Conservation (phyloP, 2,329 filamentous ascomycete species). For the Nannizzia gypsea region DNA sequence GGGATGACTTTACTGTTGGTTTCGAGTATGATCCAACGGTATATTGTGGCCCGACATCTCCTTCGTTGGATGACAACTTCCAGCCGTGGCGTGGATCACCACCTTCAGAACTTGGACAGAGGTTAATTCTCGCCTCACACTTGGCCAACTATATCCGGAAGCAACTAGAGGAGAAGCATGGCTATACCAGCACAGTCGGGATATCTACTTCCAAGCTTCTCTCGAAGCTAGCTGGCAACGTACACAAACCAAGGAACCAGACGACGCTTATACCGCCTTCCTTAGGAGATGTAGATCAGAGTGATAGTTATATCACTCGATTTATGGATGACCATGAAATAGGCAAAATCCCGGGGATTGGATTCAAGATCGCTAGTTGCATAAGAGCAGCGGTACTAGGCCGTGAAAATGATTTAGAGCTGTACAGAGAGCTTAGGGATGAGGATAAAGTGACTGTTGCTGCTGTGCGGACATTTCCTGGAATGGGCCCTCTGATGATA, state of each 20-base stretch:
- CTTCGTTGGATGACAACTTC: conserved; percentile 18
- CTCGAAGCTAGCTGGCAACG: conserved; percentile 70
- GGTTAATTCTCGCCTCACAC: conserved; percentile 68
- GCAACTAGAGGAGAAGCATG: conserved; percentile 60
- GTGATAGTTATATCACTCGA: conserved; percentile 41
- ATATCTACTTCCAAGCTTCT: conserved; percentile 79
- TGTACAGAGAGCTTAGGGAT: conserved; percentile 24
- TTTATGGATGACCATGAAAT: conserved; percentile 71
- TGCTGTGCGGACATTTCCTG: conserved; percentile 51
- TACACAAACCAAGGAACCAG: conserved; percentile 78
- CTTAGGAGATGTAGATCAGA: not conserved
- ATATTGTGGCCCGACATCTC: conserved; percentile 54
- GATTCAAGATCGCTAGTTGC: conserved; percentile 61
- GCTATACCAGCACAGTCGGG: conserved; percentile 79
- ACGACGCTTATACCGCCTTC: conserved; percentile 66
- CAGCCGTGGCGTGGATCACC: conserved; percentile 13
- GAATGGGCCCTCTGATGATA: conserved; percentile 52
- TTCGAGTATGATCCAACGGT: conserved; percentile 64
- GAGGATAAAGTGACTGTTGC: conserved; percentile 51
- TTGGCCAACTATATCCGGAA: conserved; percentile 62
- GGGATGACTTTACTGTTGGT: conserved; percentile 61
- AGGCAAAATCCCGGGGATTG: conserved; percentile 73
- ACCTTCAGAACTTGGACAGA: conserved; percentile 31
- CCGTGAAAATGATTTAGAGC: conserved; percentile 25
- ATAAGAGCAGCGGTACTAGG: conserved; percentile 51